phyloP scores from a whole-genome alignment of 768 basidiomycete genomes.

The Suillus weaverae region DNA sequence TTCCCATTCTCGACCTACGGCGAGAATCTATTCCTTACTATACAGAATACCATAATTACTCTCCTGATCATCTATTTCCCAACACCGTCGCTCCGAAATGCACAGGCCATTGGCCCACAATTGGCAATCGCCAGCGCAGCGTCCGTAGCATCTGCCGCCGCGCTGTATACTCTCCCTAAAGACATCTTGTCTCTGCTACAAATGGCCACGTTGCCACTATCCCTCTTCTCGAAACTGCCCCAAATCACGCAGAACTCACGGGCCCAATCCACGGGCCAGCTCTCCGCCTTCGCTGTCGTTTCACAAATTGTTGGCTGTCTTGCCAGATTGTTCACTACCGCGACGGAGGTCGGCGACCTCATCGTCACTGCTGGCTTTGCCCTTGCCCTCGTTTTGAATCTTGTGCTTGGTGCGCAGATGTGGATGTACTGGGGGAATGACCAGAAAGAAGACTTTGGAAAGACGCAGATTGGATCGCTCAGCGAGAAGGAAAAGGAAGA shows the following conservation, averaged over 20 bases:
- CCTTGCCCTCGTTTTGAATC: slow-evolving; percentile 78
- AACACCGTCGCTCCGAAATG: slow-evolving; percentile 25
- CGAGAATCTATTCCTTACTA: slow-evolving; percentile 90
- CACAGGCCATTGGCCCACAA: slow-evolving; percentile 29
- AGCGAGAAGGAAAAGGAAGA: slow-evolving; percentile 29
- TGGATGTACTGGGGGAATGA: slow-evolving; percentile 79
- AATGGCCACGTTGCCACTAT: slow-evolving; percentile 84
- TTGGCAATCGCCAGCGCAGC: slow-evolving; percentile 33
- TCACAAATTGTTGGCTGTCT: slow-evolving; percentile 87
- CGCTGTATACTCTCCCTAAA: slow-evolving; percentile 50
- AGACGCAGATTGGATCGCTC: slow-evolving; percentile 17
- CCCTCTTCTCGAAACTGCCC: slow-evolving; percentile 90
- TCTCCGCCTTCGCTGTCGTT: slow-evolving; percentile 89
- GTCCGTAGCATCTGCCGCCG: slow-evolving; percentile 35
- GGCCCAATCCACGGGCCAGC: slow-evolving; percentile 82
- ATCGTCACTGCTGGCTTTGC: slow-evolving; percentile 84
- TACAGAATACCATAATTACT: slow-evolving; percentile 88
- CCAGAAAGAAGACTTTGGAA: slow-evolving; percentile 29
- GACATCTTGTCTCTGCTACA: slow-evolving; percentile 68
- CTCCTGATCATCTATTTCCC: slow-evolving; percentile 79
- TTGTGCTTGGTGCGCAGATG: slow-evolving; percentile 82
- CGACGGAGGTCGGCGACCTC: slow-evolving; percentile 81
- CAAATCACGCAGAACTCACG: slow-evolving; percentile 85
- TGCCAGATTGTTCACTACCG: slow-evolving; percentile 91
- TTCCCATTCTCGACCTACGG: slow-evolving; percentile 99